Evolutionary conservation across 148 eudicot genomes (phyloP), one percentile per base, ranked within the genome.

Genomic region (Suaeda aralocaspica): DNA sequence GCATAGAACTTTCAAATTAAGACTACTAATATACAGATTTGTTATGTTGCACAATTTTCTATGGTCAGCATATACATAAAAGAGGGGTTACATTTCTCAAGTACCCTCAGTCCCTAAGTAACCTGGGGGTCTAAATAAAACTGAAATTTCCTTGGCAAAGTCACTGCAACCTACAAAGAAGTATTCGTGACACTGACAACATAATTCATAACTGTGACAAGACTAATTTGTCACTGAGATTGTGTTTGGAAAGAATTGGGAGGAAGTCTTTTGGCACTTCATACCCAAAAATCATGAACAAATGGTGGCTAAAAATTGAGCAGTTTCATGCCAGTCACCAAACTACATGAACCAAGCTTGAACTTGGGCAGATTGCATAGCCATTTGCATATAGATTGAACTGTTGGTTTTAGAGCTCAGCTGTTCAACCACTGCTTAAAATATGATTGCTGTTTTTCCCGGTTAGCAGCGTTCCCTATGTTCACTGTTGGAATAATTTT

Each of bases 401-500:
- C 29, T 28, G 26, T 63, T 46, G 4, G 24, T 26, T 73, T 39
- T 39, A 25, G 14, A 66, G 36, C 60, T 51, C 69, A 56, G 78
- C 76, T 45, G 67, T 79, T 79, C 74, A 85, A 51, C 91, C 91
- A 87, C 71, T 81, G 81, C 58, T 59, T 71, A 62, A 87, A 87
- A 73, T 69, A 71, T 12, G 84, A 79, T 66, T 87, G 91, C 83
- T 84, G 84, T 81, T 84, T 84, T 44, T 84, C 88, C 59, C 91
- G 85, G 64, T 65, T 60, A 41, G 78, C 78, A 72, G 87, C 79
- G 69, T 77, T 84, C 26, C 80, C 82, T 69, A 84, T 76, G 78
- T 87, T 84, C 71, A 87, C 91, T 41, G 91, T 87, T n/a, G 91
- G 87, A 72, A 87, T 84, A 55, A 87, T 81, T 74, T 84, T 87